A percentile compares a stretch with the other conserved stretches of the same genome.
These are phyloP conservation scores for Scutellaria minor DNA, from an alignment of 257 asterid species.

Conservation along the genomic window DNA sequence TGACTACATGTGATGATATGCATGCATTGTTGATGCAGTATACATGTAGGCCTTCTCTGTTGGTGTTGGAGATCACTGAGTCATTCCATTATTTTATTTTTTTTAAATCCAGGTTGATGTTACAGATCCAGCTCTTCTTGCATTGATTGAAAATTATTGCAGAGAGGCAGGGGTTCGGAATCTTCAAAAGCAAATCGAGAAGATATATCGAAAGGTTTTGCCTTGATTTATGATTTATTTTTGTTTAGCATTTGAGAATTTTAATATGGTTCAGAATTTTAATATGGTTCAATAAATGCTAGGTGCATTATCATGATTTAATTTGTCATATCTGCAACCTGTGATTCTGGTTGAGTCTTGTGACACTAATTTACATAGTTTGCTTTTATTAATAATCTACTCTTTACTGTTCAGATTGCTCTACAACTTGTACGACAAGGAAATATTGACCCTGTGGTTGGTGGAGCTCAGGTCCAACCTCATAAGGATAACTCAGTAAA, in stretches of 20 bases:
- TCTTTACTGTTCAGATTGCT: slow-evolving; percentile 66
- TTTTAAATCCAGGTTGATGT: slow-evolving; percentile 73
- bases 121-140: slow-evolving; percentile 88
- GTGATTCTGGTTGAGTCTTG: not conserved
- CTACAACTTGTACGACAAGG: slow-evolving; percentile 80
- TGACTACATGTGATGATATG: not conserved
- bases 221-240: not conserved
- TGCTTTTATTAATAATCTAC: slow-evolving; percentile 15
- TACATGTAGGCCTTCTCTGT: not conserved
- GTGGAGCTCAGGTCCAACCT: slow-evolving; percentile 21
- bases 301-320: slow-evolving; percentile 23
- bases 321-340: slow-evolving; percentile 8
- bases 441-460: slow-evolving; percentile 37
- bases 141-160: slow-evolving; percentile 91
- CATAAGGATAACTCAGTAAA: slow-evolving; percentile 46
- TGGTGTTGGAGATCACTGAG: slow-evolving; percentile 24
- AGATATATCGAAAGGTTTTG: slow-evolving; percentile 91
- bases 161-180: slow-evolving; percentile 99
- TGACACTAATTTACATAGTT: not conserved
- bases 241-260: slow-evolving; percentile 3
- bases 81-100: slow-evolving; percentile 30
- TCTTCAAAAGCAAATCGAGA: slow-evolving; percentile 99
- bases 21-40: slow-evolving; percentile 1
- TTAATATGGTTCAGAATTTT: slow-evolving; percentile 14
- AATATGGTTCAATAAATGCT: not conserved